Evolutionary conservation across 768 basidiomycete species (phyloP), one percentile per base, ranked within the genome.

Genomic region (Termitomyces sp.): DNA sequence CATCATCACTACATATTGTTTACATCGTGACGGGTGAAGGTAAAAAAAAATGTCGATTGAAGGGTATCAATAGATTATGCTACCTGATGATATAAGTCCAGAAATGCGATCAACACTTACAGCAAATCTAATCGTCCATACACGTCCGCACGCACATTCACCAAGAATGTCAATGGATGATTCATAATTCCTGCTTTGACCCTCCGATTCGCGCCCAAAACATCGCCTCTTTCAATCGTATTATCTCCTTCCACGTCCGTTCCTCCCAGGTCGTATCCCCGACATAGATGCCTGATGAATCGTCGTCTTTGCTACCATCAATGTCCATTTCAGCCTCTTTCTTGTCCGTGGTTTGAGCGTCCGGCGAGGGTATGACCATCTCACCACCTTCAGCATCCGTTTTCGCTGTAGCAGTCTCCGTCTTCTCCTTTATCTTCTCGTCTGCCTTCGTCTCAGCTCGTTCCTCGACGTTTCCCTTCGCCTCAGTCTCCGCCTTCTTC

Each of bases 231-330:
- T 85, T 82, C 62, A 95, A 69, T 44, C 78, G 78, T 18, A 84
- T 78, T 20, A 95, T 68, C 72, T 92, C 89, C 65, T 86, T 88
- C 91, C 91, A 94, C 20, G 88, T 86, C 51, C 85, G 79, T 68
- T 93, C 92, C 70, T 93, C 92, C 92, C 93, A 93, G 4, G 87
- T 89, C 30, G 79, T 73, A 46, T 89, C 83, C 14, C 85, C 82
- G 27, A 90, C 77, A 58, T 82, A 90, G 30, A 74, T 72, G 16
- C 76, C 76, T 9, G 27, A 30, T 16, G 63, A 63, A 47, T 79
- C 76, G 34, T 64, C 65, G 10, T 62, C 51, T 9, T 65, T 62
- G 37, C 55, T 47, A 4, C 54, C 58, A 43, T 63, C 18, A 40
- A 1, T 30, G 34, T 51, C 57, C 58, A 55, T 67, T n/a, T 54